phyloP scores from a whole-genome alignment of 73 alveolate species.

The Stentor coeruleus region DNA sequence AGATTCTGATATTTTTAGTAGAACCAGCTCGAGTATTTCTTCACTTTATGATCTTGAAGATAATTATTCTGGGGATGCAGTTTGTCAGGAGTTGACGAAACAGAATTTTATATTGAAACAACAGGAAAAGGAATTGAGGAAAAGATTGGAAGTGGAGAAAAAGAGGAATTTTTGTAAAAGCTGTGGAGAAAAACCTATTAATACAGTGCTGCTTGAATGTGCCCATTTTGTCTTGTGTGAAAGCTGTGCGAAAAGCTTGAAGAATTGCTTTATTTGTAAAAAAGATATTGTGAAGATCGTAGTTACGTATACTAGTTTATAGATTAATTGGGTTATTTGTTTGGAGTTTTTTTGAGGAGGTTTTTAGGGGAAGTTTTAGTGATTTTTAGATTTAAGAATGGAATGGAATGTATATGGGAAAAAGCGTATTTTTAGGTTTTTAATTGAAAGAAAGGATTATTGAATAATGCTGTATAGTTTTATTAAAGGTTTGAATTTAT shows the following conservation, averaged over 20 bases:
- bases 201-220: constrained; percentile 73
- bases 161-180: constrained; percentile 56
- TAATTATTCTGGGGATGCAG: not conserved
- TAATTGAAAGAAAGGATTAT: no score
- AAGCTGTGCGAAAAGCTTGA: constrained; percentile 51
- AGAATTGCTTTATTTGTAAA: not conserved
- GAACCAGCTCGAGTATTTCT: constrained; percentile 15
- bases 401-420: no score
- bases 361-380: no score
- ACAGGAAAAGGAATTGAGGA: not conserved
- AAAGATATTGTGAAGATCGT: not conserved
- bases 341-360: no score
- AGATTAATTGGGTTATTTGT: no score
- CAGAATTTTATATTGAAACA: not conserved
- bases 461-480: no score
- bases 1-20: constrained; percentile 13
- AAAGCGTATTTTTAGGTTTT: no score
- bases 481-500: no score
- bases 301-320: not conserved
- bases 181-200: constrained; percentile 63
- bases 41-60: not conserved
- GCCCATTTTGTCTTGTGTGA: constrained; percentile 68
- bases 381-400: no score
- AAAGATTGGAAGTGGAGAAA: constrained; percentile 25
- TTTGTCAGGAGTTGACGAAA: not conserved